Conservation (phyloP, 208 protist species). For the Wallacemonas sp. region DNA sequence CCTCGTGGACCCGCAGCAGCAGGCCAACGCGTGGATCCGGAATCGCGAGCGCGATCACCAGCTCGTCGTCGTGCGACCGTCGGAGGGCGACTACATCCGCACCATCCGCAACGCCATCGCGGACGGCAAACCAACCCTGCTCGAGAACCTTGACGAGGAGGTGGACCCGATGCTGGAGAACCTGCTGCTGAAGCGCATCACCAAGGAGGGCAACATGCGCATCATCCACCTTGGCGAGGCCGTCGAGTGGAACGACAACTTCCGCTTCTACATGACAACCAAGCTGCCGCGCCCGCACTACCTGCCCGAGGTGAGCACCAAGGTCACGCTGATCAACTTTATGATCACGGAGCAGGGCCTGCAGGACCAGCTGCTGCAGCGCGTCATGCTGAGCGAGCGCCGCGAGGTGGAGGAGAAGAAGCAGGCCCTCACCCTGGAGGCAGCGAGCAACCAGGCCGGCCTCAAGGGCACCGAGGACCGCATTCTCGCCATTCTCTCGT, state of each 20-base stretch:
- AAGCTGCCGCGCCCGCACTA: conserved; percentile 98
- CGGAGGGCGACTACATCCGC: conserved; percentile 82
- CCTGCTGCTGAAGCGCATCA: conserved; percentile 94
- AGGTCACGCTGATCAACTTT: conserved; percentile 97
- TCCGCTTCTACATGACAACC: conserved; percentile 98
- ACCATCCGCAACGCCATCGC: conserved; percentile 93
- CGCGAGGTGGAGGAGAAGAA: conserved; percentile 97
- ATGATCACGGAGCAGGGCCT: conserved; percentile 96
- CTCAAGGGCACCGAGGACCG: conserved; percentile 90
- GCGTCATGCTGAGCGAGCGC: conserved; percentile 94
- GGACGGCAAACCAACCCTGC: conserved; percentile 93
- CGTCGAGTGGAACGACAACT: conserved; percentile 95
- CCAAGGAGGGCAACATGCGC: conserved; percentile 84
- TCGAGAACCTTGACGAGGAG: conserved; percentile 97
- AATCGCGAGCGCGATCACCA: conserved; percentile 88
- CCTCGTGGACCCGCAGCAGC: conserved; percentile 94
- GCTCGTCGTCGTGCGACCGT: conserved; percentile 83
- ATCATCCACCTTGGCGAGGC: conserved; percentile 96
- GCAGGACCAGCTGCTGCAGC: conserved; percentile 96
- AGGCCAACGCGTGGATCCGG: conserved; percentile 95
- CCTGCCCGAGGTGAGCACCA: conserved; percentile 96
- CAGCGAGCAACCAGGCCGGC: conserved; percentile 86
- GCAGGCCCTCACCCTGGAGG: conserved; percentile 92
- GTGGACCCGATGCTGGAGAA: conserved; percentile 98
- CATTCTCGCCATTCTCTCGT: conserved; percentile 91